Percentiles rank a stretch among this genome's conserved stretches.
Conservation (phyloP, 2,329 filamentous ascomycete species). For the Epichloe aotearoae region DNA sequence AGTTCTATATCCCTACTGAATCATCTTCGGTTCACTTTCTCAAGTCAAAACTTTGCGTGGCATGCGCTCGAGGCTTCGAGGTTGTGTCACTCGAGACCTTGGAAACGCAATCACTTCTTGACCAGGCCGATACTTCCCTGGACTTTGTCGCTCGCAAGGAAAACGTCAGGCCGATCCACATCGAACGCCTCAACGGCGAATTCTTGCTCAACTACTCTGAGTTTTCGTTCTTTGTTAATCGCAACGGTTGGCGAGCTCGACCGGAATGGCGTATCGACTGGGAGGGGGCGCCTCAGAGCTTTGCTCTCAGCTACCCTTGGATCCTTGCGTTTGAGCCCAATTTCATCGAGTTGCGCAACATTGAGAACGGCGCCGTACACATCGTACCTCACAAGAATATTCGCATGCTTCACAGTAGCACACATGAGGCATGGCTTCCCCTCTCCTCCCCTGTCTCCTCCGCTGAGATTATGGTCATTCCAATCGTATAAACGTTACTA, state of each 20-base stretch:
- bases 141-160: conserved; percentile 94
- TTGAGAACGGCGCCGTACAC: conserved; percentile 88
- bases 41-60: conserved; percentile 90
- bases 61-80: conserved; percentile 90
- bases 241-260: conserved; percentile 91
- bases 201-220: conserved; percentile 97
- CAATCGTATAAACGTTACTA: background rate
- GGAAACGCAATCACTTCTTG: conserved; percentile 93
- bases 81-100: conserved; percentile 93
- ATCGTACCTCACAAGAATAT: conserved; percentile 96
- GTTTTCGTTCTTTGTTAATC: conserved; percentile 98
- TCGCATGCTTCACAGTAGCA: conserved; percentile 92
- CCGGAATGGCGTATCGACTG: conserved; percentile 96
- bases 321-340: conserved; percentile 95
- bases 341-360: conserved; percentile 92
- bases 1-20: conserved; percentile 97
- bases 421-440: conserved; percentile 63
- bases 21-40: conserved; percentile 98
- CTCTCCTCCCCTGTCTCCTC: too few species aligned
- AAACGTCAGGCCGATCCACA: conserved; percentile 88
- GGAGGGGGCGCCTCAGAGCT: conserved; percentile 86
- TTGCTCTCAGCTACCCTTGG: conserved; percentile 92
- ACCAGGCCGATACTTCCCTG: conserved; percentile 93
- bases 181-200: conserved; percentile 91
- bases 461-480: too few species aligned